Conservation (phyloP, 345 rosid species). For the Rubroshorea leprosula region DNA sequence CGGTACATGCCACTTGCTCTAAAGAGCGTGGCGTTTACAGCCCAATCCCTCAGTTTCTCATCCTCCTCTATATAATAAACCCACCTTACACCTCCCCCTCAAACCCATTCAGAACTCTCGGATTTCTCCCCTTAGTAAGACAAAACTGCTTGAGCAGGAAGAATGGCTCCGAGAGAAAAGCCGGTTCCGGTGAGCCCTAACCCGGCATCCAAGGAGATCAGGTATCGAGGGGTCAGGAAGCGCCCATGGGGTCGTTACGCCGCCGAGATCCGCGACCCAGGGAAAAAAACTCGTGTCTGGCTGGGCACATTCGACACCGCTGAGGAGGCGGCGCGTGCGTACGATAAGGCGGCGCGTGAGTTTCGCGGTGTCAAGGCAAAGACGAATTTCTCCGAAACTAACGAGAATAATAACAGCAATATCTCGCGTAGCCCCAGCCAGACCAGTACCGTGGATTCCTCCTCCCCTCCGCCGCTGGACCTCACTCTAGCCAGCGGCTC, state of each 20-base stretch:
- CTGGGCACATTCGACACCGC: constrained; percentile 91
- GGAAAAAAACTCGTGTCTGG: constrained; percentile 92
- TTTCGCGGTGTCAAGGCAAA: constrained; percentile 85
- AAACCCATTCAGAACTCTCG: neutral
- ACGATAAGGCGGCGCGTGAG: constrained; percentile 77
- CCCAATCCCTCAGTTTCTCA: neutral
- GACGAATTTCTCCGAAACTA: constrained; percentile 56
- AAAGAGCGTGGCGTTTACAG: neutral
- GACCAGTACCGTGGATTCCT: constrained; percentile 70
- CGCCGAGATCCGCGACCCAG: constrained; percentile 95
- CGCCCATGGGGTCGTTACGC: constrained; percentile 97
- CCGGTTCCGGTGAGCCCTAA: constrained; percentile 19
- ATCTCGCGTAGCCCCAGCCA: constrained; percentile 63
- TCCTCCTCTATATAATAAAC: constrained; percentile 25
- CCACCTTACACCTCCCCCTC: constrained; percentile 1
- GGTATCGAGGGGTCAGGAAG: constrained; percentile 82
- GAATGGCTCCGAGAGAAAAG: constrained; percentile 51
- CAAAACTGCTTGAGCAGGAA: neutral
- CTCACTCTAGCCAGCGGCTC: constrained; percentile 43
- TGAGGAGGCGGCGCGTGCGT: constrained; percentile 90
- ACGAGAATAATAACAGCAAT: constrained; percentile 3
- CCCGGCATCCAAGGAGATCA: constrained; percentile 42
- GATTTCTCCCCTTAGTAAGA: neutral
- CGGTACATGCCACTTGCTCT: neutral
- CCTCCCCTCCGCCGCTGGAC: constrained; percentile 54